Conservation (phyloP, 805 yeast species). For the Sugiyamaella lignohabitans region DNA sequence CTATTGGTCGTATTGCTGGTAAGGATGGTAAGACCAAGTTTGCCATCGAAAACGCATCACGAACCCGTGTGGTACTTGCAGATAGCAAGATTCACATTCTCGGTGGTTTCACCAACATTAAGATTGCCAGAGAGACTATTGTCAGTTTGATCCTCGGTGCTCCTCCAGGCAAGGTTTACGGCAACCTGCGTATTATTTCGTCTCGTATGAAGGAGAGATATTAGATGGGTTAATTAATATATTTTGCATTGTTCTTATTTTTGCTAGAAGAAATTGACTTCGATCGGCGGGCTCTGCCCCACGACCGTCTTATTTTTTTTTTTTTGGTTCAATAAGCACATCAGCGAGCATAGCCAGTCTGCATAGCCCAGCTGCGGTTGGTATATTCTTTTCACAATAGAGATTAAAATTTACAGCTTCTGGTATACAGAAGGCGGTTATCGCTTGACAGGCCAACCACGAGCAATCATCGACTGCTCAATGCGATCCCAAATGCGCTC, state of each 20-base stretch:
- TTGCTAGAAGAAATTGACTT: too few species aligned
- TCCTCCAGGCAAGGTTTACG: conserved; percentile 98
- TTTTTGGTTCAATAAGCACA: too few species aligned
- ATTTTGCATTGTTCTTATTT: too few species aligned
- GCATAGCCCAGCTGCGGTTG: too few species aligned
- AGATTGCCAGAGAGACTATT: conserved; percentile 98
- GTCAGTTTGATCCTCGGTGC: conserved; percentile 92
- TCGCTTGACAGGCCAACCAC: conserved; percentile 43
- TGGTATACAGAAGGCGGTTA: neutral
- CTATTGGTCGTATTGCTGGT: conserved; percentile 99
- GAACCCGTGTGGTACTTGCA: conserved; percentile 96
- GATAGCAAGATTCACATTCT: conserved; percentile 93
- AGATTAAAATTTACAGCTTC: too few species aligned
- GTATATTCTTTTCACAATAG: too few species aligned
- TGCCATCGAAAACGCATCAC: conserved; percentile 96
- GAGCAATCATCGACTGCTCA: conserved; percentile 62
- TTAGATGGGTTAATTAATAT: conserved; percentile 37
- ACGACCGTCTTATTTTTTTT: too few species aligned
- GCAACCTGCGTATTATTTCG: conserved; percentile 93
- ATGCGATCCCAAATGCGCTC: conserved; percentile 79
- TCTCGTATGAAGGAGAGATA: conserved; percentile 96
- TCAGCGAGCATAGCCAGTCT: too few species aligned
- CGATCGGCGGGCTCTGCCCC: too few species aligned
- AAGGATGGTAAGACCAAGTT: conserved; percentile 98
- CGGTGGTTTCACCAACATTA: conserved; percentile 94